Evolutionary conservation across 345 rosid genomes (phyloP), one percentile per base, ranked within the genome.

Genomic region (Rubroshorea leprosula): DNA sequence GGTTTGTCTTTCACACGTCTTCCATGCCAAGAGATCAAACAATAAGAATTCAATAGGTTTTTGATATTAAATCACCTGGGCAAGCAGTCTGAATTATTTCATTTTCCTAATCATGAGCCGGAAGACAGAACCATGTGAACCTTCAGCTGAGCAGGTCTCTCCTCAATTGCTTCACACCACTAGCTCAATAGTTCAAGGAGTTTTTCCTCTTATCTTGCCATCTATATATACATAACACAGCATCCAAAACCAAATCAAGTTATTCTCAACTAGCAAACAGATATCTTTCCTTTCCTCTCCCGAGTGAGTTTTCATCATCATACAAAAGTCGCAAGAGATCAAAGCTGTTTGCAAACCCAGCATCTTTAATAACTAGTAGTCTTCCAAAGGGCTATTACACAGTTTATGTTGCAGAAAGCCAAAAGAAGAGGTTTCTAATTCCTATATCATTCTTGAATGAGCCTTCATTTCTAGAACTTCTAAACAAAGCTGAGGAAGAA

Each of bases 341-440:
- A 35, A 51, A 41, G 3, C n/a, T 46, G 23, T 58, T 58, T 19
- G 35, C 43, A 54, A 29, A 62, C 15, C 54, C 18, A 23, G 15
- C 9, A 19, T 22, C 57, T 10, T 52, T 24, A 45, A 8, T 20
- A 8, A 21, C 43, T 44, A 1, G 0, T 1, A 44, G 41, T 20
- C 64, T 61, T 39, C 81, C 76, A 14, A 76, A 72, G 60, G 80
- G 83, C 44, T 62, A 56, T 61, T 23, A 67, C 23, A 69, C 75
- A 22, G 69, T 74, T 10, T 69, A 78, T 61, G 75, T 74, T 49
- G 77, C 77, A 29, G 71, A 71, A 49, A 54, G 35, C 14, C 65
- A 63, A 23, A 57, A 60, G 52, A 78, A 66, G 68, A 72, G 83
- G 63, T 63, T 31, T 11, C 50, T 69, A 17, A 71, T 69, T 48